phyloP scores from a whole-genome alignment of 495 filamentous ascomycete species.

The Neurospora sp. region DNA sequence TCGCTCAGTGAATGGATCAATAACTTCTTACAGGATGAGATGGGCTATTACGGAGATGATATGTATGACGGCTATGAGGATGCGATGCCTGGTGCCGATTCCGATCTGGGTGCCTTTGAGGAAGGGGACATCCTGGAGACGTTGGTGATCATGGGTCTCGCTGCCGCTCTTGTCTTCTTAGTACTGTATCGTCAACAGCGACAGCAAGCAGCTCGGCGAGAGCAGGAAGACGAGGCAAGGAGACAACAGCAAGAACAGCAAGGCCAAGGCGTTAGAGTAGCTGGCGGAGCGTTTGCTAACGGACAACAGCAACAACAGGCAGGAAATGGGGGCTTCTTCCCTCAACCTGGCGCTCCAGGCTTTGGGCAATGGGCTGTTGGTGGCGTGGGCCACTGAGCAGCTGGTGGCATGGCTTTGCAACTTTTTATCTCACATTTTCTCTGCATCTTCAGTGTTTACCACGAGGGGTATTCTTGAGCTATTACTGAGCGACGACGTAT shows the following conservation, averaged over 20 bases:
- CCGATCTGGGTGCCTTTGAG: constrained; percentile 22
- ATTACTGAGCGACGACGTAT: background rate
- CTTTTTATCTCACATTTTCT: background rate
- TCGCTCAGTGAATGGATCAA: constrained; percentile 75
- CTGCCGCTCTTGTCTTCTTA: constrained; percentile 62
- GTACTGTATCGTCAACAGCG: constrained; percentile 77
- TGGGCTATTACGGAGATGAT: constrained; percentile 48
- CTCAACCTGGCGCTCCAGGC: constrained; percentile 59
- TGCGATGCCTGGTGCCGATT: constrained; percentile 40
- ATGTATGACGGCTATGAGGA: constrained; percentile 47
- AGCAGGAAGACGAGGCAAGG: constrained; percentile 28
- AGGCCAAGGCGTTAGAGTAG: constrained; percentile 31
- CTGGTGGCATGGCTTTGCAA: background rate
- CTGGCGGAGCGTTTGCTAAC: background rate
- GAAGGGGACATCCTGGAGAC: constrained; percentile 67
- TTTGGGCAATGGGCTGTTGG: constrained; percentile 66
- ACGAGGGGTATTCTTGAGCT: background rate
- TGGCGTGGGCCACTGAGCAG: constrained; percentile 58
- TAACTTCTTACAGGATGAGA: constrained; percentile 71
- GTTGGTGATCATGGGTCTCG: constrained; percentile 68
- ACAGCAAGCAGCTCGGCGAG: constrained; percentile 41
- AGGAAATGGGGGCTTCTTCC: constrained; percentile 57
- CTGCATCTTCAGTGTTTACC: background rate
- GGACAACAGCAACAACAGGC: constrained; percentile 14
- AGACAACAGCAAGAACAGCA: constrained; percentile 19